Evolutionary conservation across 192 early-diverging fungal species (phyloP).

Genomic region (Coemansia sp.): DNA sequence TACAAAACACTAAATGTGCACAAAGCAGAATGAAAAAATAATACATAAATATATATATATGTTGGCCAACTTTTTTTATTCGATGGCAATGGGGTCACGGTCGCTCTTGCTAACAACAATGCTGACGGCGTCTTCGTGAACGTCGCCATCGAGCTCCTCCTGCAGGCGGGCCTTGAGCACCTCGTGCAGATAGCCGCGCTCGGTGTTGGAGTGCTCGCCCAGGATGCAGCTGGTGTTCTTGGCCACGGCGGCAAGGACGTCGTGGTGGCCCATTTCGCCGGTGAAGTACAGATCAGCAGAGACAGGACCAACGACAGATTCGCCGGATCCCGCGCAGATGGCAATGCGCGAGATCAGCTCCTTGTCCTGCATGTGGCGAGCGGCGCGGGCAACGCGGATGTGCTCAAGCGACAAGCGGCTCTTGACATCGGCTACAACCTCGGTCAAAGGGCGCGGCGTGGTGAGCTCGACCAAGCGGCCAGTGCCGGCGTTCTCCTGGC

Average conservation of each 20-base stretch:
- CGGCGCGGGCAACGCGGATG: conserved; percentile 71
- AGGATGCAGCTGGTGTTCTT: conserved; percentile 79
- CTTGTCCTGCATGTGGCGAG: conserved; percentile 39
- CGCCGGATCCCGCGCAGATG: conserved; percentile 90
- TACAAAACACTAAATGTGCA: neutral
- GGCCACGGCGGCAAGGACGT: conserved; percentile 77
- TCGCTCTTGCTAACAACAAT: conserved; percentile 72
- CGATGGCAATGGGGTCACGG: conserved; percentile 69
- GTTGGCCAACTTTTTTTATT: conserved; percentile 15
- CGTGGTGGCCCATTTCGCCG: conserved; percentile 96
- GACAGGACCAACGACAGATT: conserved; percentile 58
- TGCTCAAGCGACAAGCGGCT: conserved; percentile 61
- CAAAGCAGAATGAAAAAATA: conserved; percentile 1
- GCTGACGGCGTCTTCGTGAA: conserved; percentile 51
- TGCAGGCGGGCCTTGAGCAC: conserved; percentile 63
- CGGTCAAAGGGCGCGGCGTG: conserved; percentile 18
- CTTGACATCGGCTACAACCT: conserved; percentile 34
- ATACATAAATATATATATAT: conserved; percentile 1
- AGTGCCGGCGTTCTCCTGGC: conserved; percentile 39
- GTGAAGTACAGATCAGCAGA: conserved; percentile 81
- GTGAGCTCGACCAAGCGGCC: conserved; percentile 35
- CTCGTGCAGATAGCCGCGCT: conserved; percentile 76
- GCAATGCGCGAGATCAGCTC: conserved; percentile 69
- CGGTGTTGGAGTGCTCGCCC: conserved; percentile 89
- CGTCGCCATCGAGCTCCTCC: conserved; percentile 39